Evolutionary conservation across 2,329 filamentous ascomycete genomes (phyloP), one percentile per base, ranked within the genome.

Genomic region (Neonectria sp.): DNA sequence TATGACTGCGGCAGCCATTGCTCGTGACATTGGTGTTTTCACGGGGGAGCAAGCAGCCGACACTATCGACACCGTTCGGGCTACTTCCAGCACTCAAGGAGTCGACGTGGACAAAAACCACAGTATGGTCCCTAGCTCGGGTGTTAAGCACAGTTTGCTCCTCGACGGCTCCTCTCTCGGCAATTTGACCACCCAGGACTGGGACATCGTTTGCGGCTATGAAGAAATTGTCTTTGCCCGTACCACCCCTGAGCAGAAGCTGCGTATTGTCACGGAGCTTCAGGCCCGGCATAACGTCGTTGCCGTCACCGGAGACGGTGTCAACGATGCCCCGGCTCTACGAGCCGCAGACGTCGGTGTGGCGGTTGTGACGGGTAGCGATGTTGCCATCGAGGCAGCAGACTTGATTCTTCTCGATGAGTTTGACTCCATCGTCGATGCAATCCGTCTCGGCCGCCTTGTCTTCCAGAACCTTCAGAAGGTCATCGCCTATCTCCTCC

Each of bases 281-380:
- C 90, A 92, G 70, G 78, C 81, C 24, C 81, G 87, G 15, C 86
- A 87, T 24, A 87, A 89, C 31, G 87, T 87, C 1, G 91, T 89
- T 12, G 91, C 90, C 37, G 92, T 93, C 82, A 93, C 91, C n/a
- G 92, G 92, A 33, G 92, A 94, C 68, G 90, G 90, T 11, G 91
- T 90, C 9, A 92, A 92, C 63, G 90, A 92, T 67, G 90, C 89
- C 0, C 90, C 90, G 1, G 90, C 90, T 2, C 81, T 92, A 37
- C 90, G 90, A 57, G 89, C 89, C 35, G 90, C 90, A 1, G 90
- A 92, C 69, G 89, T 92, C 0, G 90, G 90, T n/a, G 92, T 94
- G 61, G 89, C 89, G 4, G 89, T 92, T 81, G 89, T 89, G 8
- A 82, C 86, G 0, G 90, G 90, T 4, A 89, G 86, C 5, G 90